Evolutionary conservation across 2,329 filamentous ascomycete genomes (phyloP), one percentile per base, ranked within the genome.

Genomic region (Colletotrichum limetticola): DNA sequence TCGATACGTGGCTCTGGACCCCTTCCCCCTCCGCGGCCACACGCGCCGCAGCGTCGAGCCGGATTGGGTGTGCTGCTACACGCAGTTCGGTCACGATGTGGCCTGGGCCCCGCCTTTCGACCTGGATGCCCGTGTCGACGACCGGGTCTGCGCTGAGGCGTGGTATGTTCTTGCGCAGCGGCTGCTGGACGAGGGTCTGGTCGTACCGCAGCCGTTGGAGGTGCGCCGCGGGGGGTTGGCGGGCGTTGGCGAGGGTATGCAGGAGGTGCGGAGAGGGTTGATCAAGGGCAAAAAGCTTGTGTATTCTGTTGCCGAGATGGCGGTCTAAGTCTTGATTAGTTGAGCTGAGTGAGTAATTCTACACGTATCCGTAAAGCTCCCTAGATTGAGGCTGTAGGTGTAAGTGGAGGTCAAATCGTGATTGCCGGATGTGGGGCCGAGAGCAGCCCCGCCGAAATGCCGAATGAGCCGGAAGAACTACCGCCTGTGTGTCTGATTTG

Each of bases 1-100:
- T 3, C 58, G 59, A 7, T 78, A 78, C 66, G 68, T 77, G 1
- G 75, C 71, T 2, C 65, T 78, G 1, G 76, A 78, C 22, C 56
- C 56, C 30, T 32, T 58, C 5, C 76, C 76, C 4, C 66, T 78
- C 1, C 76, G 75, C 3, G 76, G 75, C 5, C 77, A 78, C 56
- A 78, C 76, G 5, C 75, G 77, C 24, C 76, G 77, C 32, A 72
- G 66, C 24, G 72, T 78, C 24, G 57, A 63, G 42, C 73, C 77
- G 3, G 74, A 75, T 9, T 78, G 76, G 75, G 71, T 78, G 19
- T 73, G 71, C 57, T 71, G 71, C 2, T 74, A 72, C 55, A 78
- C 76, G 30, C 68, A 72, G 16, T 74, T 74, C 1, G 75, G 74
- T 9, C 12, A 46, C 9, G 32, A 24, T 12, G 32, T 62, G 9